phyloP scores from a whole-genome alignment of 2,329 filamentous ascomycete species.

The Peltaster fructicola region DNA sequence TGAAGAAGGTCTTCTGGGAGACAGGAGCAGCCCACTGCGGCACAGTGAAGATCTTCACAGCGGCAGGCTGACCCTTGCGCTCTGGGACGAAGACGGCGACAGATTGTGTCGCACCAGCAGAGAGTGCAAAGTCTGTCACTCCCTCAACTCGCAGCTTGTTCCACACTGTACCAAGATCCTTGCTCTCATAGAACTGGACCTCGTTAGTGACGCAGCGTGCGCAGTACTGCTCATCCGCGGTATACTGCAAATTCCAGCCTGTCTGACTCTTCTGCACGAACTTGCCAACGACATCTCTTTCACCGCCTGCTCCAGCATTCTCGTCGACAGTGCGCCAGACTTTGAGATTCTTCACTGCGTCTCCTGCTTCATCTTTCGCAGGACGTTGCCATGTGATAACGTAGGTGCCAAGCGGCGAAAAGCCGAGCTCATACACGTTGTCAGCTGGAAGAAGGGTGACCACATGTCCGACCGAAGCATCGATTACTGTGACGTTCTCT shows the following conservation, averaged over 20 bases:
- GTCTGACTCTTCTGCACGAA: constrained; percentile 94
- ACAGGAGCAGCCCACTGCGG: constrained; percentile 68
- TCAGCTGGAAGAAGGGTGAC: constrained; percentile 58
- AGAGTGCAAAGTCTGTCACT: constrained; percentile 72
- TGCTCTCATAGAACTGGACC: constrained; percentile 89
- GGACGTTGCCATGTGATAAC: constrained; percentile 94
- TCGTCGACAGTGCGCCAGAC: constrained; percentile 78
- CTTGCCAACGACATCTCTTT: constrained; percentile 56
- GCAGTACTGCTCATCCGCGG: constrained; percentile 76
- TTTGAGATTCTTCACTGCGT: constrained; percentile 91
- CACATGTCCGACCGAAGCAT: constrained; percentile 57
- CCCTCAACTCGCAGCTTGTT: constrained; percentile 90
- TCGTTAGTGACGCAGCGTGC: constrained; percentile 91
- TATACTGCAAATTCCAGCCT: constrained; percentile 96
- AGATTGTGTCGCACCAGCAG: constrained; percentile 65
- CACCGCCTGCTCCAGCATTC: constrained; percentile 39
- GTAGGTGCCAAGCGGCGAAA: constrained; percentile 82
- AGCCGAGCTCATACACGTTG: constrained; percentile 86
- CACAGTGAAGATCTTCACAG: constrained; percentile 87
- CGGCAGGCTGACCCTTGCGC: constrained; percentile 79
- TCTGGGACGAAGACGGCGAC: constrained; percentile 92
- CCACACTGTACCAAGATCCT: constrained; percentile 73
- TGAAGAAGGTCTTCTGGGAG: constrained; percentile 98
- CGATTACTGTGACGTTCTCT: constrained; percentile 70
- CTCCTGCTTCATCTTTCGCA: constrained; percentile 78